A percentile compares a stretch with the other conserved stretches of the same genome.
These are phyloP conservation scores for Halophytophthora polymorphica DNA, from an alignment of 352 stramenopile genomes.

Conservation along the genomic window DNA sequence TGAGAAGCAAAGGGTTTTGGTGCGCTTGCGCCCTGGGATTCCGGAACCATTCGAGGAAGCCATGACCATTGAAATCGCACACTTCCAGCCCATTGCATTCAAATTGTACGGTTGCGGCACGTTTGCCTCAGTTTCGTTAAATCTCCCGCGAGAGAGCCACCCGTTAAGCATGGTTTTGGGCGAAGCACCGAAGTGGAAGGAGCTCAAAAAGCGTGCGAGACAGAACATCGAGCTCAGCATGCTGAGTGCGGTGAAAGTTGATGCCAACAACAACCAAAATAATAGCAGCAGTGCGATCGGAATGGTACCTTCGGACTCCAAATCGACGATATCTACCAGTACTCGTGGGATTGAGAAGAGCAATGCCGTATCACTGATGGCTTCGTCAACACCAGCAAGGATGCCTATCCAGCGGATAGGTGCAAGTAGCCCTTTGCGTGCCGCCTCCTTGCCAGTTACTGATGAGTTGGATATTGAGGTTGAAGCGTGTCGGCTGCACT, in stretches of 20 bases:
- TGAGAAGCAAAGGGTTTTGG: constrained; percentile 87
- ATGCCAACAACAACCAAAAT: constrained; percentile 9
- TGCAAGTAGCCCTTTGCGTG: constrained; percentile 20
- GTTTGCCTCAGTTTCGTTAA: constrained; percentile 88
- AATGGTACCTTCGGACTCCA: constrained; percentile 40
- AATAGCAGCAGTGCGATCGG: constrained; percentile 5
- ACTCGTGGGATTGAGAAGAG: constrained; percentile 28
- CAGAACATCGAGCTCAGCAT: constrained; percentile 36
- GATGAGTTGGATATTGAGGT: constrained; percentile 80
- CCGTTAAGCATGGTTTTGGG: constrained; percentile 46
- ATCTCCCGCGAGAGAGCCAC: constrained; percentile 83
- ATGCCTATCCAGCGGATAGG: constrained; percentile 15
- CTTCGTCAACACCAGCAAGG: constrained; percentile 21
- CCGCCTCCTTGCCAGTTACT: constrained; percentile 18
- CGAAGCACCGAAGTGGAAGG: constrained; percentile 66
- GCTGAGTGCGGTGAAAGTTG: constrained; percentile 12
- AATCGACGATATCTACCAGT: constrained; percentile 47
- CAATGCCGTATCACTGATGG: constrained; percentile 28
- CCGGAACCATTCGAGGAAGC: constrained; percentile 86
- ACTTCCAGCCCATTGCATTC: constrained; percentile 93
- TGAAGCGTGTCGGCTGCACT: constrained; percentile 85
- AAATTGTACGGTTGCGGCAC: constrained; percentile 87
- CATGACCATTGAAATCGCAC: constrained; percentile 91
- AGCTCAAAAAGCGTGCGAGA: constrained; percentile 60
- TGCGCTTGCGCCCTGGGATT: constrained; percentile 86